Evolutionary conservation across 192 early-diverging fungal species (phyloP).

Genomic region (Allomyces arbusculus): DNA sequence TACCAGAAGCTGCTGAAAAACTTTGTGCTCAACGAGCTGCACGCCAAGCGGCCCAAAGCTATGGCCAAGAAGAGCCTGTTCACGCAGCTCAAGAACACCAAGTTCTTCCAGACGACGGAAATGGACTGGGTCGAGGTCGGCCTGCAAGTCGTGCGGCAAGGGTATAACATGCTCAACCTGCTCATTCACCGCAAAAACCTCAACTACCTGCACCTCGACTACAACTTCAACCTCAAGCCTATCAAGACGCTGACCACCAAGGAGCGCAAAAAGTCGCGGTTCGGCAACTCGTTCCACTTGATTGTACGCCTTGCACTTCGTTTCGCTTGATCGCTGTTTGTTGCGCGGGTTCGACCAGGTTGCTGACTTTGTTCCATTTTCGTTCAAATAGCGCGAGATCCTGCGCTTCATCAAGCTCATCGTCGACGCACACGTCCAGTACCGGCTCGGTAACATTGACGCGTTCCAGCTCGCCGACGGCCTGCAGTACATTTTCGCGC

Average conservation of each 20-base stretch:
- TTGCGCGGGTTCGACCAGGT: too few species aligned
- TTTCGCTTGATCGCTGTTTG: too few species aligned
- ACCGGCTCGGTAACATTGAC: slow-evolving; percentile 92
- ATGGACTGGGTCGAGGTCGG: slow-evolving; percentile 99
- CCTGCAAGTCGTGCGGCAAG: slow-evolving; percentile 91
- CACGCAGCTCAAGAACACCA: slow-evolving; percentile 82
- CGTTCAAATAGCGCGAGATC: slow-evolving; percentile 49
- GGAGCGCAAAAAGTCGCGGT: slow-evolving; percentile 95
- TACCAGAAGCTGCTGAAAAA: slow-evolving; percentile 96
- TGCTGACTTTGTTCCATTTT: too few species aligned
- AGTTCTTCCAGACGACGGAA: slow-evolving; percentile 97
- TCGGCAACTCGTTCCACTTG: slow-evolving; percentile 95
- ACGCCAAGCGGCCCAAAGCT: slow-evolving; percentile 69
- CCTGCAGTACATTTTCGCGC: slow-evolving; percentile 94
- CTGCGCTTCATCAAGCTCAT: slow-evolving; percentile 87
- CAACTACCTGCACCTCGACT: slow-evolving; percentile 96
- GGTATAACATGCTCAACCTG: slow-evolving; percentile 98
- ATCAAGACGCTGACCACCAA: slow-evolving; percentile 98
- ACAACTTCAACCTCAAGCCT: slow-evolving; percentile 98
- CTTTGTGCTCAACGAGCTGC: slow-evolving; percentile 80
- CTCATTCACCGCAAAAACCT: slow-evolving; percentile 96
- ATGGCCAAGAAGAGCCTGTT: slow-evolving; percentile 87
- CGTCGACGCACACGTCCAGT: slow-evolving; percentile 96
- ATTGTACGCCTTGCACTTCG: slow-evolving; percentile 1
- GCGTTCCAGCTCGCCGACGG: slow-evolving; percentile 98